Base-by-base conservation (phyloP, 1,284 basidiomycete species). In the Microbotryum lychnidis-dioicae region DNA sequence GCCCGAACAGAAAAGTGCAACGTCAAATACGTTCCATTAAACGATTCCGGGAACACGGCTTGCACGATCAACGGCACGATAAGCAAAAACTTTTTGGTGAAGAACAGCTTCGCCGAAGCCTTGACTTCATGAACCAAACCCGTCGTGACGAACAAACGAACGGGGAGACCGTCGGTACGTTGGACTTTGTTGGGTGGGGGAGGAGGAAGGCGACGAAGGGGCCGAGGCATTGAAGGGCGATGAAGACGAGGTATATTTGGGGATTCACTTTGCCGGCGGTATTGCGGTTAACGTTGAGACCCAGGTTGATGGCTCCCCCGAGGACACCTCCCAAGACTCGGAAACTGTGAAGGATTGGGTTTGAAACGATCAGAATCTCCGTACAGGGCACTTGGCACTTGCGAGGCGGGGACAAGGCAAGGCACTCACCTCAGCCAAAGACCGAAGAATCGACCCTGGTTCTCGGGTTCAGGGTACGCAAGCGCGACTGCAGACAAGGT, bases 231-330 rank as follows among this genome's bases (percentile, higher is more conserved):
- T 74, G 73, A n/a, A 78, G 68, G 0, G 70, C 73, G 44, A 78
- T 75, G 58, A 78, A 76, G 29, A 77, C 73, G 57, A 76, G 63
- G 61, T 74, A 77, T 1, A 76, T 76, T 53, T 62, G 59, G 29
- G 60, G 55, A n/a, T 60, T 65, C 48, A 78, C 69, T 6, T 69
- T 71, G 1, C 77, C 77, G 3, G 69, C 67, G 16, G 59, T 56
- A 12, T 57, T 50, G 42, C 69, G 63, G 4, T 73, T 52, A 27
- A 71, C 69, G 64, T 77, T 77, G 53, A 77, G 71, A 0, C 68
- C 73, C 8, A 77, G 69, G 66, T 61, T 74, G 33, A 77, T 73
- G 50, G 69, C 69, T 3, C 75, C 75, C 5, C 74, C 73, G 14
- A 75, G 57, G 44, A 75, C 58, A 27, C 72, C 73, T 3, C 63